phyloP scores from a whole-genome alignment of 2,329 filamentous ascomycete species.

The Esteya vermicola region DNA sequence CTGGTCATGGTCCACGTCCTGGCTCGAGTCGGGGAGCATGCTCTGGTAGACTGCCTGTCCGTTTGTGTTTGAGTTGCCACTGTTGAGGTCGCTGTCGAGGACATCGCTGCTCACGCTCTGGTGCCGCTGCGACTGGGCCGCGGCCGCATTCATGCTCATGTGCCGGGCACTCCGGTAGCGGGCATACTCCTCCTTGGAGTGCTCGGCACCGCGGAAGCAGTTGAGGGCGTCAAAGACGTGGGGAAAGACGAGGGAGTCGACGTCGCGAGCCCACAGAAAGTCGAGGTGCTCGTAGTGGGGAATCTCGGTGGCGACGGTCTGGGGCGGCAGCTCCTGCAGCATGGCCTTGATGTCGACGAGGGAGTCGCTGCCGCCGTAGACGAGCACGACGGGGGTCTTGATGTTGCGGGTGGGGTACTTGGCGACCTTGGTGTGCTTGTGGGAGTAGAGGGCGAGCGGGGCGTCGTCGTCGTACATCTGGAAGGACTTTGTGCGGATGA shows the following conservation, averaged over 20 bases:
- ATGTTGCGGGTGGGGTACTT: conserved; percentile 96
- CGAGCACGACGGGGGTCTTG: conserved; percentile 81
- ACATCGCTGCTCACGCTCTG: not conserved
- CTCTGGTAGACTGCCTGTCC: too few relatives aligned
- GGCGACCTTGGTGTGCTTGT: conserved; percentile 93
- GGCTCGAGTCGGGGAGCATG: too few relatives aligned
- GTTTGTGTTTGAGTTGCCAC: too few relatives aligned
- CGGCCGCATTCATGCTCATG: conserved; percentile 27
- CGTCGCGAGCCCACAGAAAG: conserved; percentile 85
- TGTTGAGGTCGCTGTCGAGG: not conserved
- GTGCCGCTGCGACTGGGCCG: conserved; percentile 2
- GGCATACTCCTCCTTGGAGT: conserved; percentile 46
- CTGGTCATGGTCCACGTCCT: too few relatives aligned
- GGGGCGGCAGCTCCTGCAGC: conserved; percentile 72
- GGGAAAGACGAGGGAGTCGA: conserved; percentile 71
- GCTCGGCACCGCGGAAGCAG: conserved; percentile 45
- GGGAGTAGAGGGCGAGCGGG: conserved; percentile 54
- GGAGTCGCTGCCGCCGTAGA: conserved; percentile 89
- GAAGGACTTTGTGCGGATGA: conserved; percentile 89
- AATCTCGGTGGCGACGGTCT: conserved; percentile 76
- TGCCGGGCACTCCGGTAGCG: conserved; percentile 38
- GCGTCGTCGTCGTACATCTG: conserved; percentile 98
- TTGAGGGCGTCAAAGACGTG: conserved; percentile 85
- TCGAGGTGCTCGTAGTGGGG: conserved; percentile 93
- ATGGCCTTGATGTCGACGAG: conserved; percentile 88